Conservation (phyloP, 495 filamentous ascomycete genomes). For the Schizothecium vesticola region DNA sequence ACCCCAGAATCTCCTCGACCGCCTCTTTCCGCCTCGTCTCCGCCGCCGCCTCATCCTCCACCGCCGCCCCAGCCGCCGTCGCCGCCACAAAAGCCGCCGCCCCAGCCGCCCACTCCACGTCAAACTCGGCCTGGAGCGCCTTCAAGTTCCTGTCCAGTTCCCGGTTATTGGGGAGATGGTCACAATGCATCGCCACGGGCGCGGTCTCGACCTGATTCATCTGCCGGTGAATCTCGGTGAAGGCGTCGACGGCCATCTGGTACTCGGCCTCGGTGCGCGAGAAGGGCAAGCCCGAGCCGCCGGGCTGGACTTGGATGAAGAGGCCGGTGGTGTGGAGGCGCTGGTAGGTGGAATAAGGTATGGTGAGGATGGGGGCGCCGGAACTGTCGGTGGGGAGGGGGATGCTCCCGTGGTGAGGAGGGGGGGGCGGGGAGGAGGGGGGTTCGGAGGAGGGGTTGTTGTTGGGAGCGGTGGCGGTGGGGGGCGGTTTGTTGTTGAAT, state of each 20-base stretch:
- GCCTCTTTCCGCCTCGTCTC: background rate
- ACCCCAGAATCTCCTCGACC: background rate
- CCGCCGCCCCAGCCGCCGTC: background rate
- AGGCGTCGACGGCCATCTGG: too few species aligned
- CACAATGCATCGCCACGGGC: too few species aligned
- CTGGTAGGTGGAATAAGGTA: background rate
- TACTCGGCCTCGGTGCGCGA: background rate
- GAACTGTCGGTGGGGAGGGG: too few species aligned
- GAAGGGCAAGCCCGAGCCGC: background rate
- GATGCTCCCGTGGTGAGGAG: too few species aligned
- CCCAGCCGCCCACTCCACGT: background rate
- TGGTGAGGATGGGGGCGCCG: background rate
- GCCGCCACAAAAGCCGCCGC: too few species aligned
- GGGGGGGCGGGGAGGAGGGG: background rate
- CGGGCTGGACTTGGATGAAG: background rate
- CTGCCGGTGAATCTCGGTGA: too few species aligned
- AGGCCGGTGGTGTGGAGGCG: background rate
- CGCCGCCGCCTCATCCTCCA: background rate
- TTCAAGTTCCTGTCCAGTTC: background rate
- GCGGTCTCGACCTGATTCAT: too few species aligned
- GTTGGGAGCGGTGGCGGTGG: too few species aligned
- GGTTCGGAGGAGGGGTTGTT: background rate
- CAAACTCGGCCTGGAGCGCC: background rate
- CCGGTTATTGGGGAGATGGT: too few species aligned
- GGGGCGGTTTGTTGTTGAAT: too few species aligned